Evolutionary conservation across 129 eudicot genomes (phyloP).

Genomic region (Logfia minima): DNA sequence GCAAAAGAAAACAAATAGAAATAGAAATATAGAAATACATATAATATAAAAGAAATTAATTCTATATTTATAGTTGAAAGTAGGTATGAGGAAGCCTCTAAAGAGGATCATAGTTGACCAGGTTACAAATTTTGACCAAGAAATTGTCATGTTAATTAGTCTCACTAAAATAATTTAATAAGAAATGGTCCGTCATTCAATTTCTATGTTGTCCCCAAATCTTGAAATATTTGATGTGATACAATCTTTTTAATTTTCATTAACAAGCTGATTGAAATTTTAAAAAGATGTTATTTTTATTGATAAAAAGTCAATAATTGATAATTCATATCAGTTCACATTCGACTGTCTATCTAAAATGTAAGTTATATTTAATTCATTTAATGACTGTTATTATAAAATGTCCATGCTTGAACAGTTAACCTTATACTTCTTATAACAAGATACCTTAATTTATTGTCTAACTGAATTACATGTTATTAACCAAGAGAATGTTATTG

Average conservation of each 20-base stretch:
- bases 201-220: background rate
- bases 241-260: background rate
- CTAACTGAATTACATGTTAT: too few species aligned
- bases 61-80: background rate
- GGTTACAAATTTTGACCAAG: background rate
- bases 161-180: background rate
- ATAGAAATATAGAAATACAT: background rate
- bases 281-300: background rate
- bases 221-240: background rate
- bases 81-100: slow-evolving; percentile 4
- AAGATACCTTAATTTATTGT: too few species aligned
- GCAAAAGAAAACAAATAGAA: background rate
- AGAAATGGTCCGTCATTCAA: background rate
- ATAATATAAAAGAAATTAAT: background rate
- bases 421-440: too few species aligned
- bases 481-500: too few species aligned
- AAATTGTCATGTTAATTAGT: background rate
- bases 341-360: too few species aligned
- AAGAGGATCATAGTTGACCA: slow-evolving; percentile 16
- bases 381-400: too few species aligned
- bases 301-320: too few species aligned
- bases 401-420: too few species aligned
- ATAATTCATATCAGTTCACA: too few species aligned
- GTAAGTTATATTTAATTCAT: too few species aligned
- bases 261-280: too few species aligned